Evolutionary conservation across 2,329 filamentous ascomycete genomes (phyloP).

Genomic region (Neoarthrinium moseri): DNA sequence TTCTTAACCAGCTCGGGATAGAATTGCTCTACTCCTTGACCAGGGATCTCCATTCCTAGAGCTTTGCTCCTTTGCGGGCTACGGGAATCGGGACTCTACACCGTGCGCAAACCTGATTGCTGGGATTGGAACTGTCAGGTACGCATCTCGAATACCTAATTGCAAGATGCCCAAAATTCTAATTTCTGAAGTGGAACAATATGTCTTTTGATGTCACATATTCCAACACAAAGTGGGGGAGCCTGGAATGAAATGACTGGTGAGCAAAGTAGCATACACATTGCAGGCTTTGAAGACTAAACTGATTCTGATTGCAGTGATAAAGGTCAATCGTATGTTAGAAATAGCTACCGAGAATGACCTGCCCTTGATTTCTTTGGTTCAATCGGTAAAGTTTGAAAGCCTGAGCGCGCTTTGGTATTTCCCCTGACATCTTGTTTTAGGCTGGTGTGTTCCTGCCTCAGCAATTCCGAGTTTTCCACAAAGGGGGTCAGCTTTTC

Average conservation of each 20-base stretch:
- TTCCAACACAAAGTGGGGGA: conserved; percentile 39
- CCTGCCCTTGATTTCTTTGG: conserved; percentile 35
- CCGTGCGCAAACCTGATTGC: conserved; percentile 35
- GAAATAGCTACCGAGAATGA: conserved; percentile 37
- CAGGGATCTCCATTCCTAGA: conserved; percentile 38
- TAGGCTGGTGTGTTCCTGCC: conserved; percentile 37
- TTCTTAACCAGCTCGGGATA: conserved; percentile 37
- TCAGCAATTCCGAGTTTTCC: conserved; percentile 43
- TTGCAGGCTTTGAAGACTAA: neutral
- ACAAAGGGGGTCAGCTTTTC: conserved; percentile 40
- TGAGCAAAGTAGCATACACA: neutral
- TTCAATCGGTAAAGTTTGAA: conserved; percentile 31
- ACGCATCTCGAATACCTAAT: too few relatives aligned
- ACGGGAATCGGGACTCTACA: conserved; percentile 29
- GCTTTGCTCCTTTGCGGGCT: conserved; percentile 35
- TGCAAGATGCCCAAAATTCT: too few relatives aligned
- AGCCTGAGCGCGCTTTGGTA: neutral
- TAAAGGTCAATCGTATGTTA: conserved; percentile 35
- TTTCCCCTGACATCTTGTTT: neutral
- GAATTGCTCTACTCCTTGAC: conserved; percentile 34
- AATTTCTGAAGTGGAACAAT: too few relatives aligned
- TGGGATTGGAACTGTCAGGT: conserved; percentile 34
- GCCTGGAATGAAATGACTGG: conserved; percentile 40
- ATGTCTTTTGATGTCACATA: conserved; percentile 39
- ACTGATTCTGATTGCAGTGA: conserved; percentile 15